Evolutionary conservation across 2,329 filamentous ascomycete genomes (phyloP), one percentile per base, ranked within the genome.

Genomic region (Phialocephala sp.): DNA sequence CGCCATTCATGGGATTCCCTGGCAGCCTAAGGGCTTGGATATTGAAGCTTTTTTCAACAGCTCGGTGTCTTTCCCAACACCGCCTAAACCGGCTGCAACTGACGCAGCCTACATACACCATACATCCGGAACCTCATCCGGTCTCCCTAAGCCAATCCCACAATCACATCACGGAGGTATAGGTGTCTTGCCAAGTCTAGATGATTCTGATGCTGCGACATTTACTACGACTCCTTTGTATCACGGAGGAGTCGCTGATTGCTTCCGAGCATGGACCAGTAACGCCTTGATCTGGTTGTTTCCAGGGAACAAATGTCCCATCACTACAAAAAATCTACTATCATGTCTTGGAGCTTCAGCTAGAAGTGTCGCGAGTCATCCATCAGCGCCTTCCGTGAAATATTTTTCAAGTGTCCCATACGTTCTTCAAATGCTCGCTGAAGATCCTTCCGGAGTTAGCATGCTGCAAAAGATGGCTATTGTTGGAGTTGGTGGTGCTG

Each of bases 141-240:
- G 87, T 0, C 73, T 87, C 1, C 87, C 88, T 0, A 90, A 90
- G 65, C 85, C 86, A 0, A 88, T 90, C 0, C 80, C 82, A 0
- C 87, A 90, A 65, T 81, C 79, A 1, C 85, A 89, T 71, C 79
- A 79, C 55, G 84, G 80, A 12, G 85, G 83, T 2, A 81, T 87
- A 3, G 83, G 83, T 1, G 84, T 85, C 0, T 78, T 89, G 0
- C 85, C 86, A 8, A 75, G 75, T 2, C 80, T 89, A 9, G 68
- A 72, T 0, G 73, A 76, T 0, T 50, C 71, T 0, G 60, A 76
- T 2, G 72, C 77, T 2, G 83, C 85, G 0, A 88, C 86, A 0
- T 90, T 90, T 69, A 87, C 87, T 0, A 89, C 87, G 0, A 90
- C 88, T 2, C 88, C 88, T 0, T 78, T 90, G 0, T 90, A 89